These are phyloP conservation scores for Blastomyces gilchristii DNA, from an alignment of 2,329 filamentous ascomycete genomes.

Conservation along the genomic window DNA sequence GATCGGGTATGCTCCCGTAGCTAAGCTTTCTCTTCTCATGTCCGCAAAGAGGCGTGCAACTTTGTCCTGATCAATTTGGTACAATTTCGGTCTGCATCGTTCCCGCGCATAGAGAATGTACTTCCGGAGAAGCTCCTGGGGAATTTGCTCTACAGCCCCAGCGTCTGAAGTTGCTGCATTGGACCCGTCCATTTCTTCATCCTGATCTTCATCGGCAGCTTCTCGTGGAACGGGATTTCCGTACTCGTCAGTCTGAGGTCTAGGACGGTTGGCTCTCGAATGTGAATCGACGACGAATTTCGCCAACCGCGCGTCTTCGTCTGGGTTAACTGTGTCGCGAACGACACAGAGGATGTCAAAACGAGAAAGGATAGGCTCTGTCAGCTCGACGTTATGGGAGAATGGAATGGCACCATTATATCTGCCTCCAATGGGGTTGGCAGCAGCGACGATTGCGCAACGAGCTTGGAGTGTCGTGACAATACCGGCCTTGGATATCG, in stretches of 20 bases:
- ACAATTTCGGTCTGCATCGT: constrained; percentile 80
- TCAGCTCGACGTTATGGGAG: constrained; percentile 90
- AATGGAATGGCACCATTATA: constrained; percentile 97
- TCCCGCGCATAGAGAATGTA: constrained; percentile 95
- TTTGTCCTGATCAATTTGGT: constrained; percentile 97
- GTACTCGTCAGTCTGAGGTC: constrained; percentile 40
- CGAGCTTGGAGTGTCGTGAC: constrained; percentile 93
- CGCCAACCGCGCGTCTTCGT: constrained; percentile 83
- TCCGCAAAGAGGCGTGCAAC: constrained; percentile 87
- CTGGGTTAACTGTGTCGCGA: constrained; percentile 84
- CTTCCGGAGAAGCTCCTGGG: constrained; percentile 83
- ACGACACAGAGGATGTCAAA: constrained; percentile 97
- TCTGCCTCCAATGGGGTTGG: constrained; percentile 89
- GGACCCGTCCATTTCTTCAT: constrained; percentile 37
- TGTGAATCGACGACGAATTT: constrained; percentile 93
- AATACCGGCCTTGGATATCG: constrained; percentile 96
- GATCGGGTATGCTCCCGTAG: constrained; percentile 93
- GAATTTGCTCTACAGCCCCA: constrained; percentile 59
- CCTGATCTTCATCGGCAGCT: constrained; percentile 40
- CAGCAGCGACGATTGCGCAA: constrained; percentile 90
- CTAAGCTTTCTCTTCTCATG: constrained; percentile 85
- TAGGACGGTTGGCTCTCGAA: constrained; percentile 69
- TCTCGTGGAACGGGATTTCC: constrained; percentile 53
- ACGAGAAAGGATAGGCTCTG: constrained; percentile 92
- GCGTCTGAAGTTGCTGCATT: constrained; percentile 39